Evolutionary conservation across 106 monocot species (phyloP), one percentile per base, ranked within the genome.

Genomic region (Allium fistulosum): DNA sequence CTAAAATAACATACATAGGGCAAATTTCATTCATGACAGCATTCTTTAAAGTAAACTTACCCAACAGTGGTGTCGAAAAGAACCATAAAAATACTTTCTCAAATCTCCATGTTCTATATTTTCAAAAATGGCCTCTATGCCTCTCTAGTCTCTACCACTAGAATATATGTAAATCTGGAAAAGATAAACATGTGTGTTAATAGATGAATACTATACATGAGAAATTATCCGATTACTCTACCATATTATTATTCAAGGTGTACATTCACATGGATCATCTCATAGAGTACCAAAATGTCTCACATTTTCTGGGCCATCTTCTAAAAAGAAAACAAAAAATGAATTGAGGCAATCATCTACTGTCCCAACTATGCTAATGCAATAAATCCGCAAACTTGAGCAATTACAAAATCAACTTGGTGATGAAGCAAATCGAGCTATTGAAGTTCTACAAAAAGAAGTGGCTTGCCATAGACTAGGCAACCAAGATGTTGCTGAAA

Each of bases 391-490:
- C 27, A 93, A 99, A 72, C 90, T 99, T 2, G 93, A 99, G 48
- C 93, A 93, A 12, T 59, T 90, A 53, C 99, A 99, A 47, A 74
- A 83, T 45, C 87, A 93, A 73, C 90, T 99, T 57, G 99, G 90
- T 11, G 85, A 87, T n/a, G 99, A 99, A 72, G 99, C 99, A 2
- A 83, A 87, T 51, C 69, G 76, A 59, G 99, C 93, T 46, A 50
- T 99, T 45, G 99, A 93, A 80, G 87, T 99, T n/a, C 71, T 93
- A 17, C 90, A 93, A 82, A 93, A 99, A 75, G 90, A 99, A 80
- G 99, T 93, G 9, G 79, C 84, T 56, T 90, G 93, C 74, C 97
- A 99, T 53, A 83, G 80, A 26, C 79, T 76, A 53, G 97, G 97
- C 7, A 89, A 99, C 68, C 93, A 99, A 71, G 75, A 93, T 76